Percentiles rank a stretch among this genome's conserved stretches.
Conservation (phyloP, 306 rosid genomes). For the Acacia crassicarpa region DNA sequence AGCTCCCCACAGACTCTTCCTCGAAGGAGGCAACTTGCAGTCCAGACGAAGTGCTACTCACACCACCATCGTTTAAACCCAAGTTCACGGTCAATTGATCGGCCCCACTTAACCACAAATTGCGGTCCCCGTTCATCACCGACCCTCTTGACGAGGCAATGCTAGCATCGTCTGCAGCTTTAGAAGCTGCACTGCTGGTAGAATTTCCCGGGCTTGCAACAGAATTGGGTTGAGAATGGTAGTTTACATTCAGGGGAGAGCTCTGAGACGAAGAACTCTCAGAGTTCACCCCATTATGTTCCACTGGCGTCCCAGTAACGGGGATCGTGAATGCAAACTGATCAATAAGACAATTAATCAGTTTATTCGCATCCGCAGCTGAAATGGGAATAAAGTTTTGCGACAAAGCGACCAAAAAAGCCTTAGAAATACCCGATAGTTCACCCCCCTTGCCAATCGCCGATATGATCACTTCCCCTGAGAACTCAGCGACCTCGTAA, state of each 20-base stretch:
- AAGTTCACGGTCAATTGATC: conserved; percentile 67
- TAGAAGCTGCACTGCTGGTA: conserved; percentile 58
- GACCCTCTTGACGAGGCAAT: conserved; percentile 67
- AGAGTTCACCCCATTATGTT: conserved; percentile 38
- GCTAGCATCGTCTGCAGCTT: conserved; percentile 54
- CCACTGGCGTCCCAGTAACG: conserved; percentile 50
- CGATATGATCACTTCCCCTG: conserved; percentile 57
- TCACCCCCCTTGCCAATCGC: conserved; percentile 51
- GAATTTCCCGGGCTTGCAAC: conserved; percentile 65
- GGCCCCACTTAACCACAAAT: conserved; percentile 61
- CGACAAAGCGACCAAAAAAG: conserved; percentile 67
- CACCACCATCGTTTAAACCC: conserved; percentile 65
- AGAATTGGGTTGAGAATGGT: conserved; percentile 40
- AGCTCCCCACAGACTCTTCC: conserved; percentile 81
- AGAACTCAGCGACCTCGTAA: conserved; percentile 53
- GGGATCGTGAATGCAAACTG: conserved; percentile 50
- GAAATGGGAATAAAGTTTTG: conserved; percentile 67
- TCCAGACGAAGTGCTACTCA: conserved; percentile 46
- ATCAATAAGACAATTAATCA: conserved; percentile 62
- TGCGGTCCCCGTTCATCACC: conserved; percentile 61
- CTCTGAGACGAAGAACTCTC: conserved; percentile 74
- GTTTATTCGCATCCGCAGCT: conserved; percentile 55
- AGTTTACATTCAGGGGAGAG: conserved; percentile 65
- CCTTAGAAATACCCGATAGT: conserved; percentile 59
- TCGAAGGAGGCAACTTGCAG: conserved; percentile 79